phyloP scores from a whole-genome alignment of 2,329 filamentous ascomycete genomes.

The Colletotrichum tofieldiae region DNA sequence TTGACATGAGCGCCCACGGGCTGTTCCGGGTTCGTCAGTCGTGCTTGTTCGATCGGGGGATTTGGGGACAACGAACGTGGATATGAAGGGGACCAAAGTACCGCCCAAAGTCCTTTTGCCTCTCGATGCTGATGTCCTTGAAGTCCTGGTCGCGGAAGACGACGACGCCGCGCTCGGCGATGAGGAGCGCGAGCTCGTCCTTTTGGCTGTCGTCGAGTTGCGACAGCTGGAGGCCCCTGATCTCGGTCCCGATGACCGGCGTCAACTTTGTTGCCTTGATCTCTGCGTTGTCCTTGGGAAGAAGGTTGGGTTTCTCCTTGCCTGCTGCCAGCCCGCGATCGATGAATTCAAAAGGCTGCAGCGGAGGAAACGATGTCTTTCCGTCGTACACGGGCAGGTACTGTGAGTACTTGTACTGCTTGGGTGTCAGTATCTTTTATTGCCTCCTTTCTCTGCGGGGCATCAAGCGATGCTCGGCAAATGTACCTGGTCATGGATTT shows the following conservation, averaged over 20 bases:
- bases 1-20: conserved; percentile 61
- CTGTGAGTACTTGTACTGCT: conserved; percentile 51
- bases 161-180: conserved; percentile 59
- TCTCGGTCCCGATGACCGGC: conserved; percentile 57
- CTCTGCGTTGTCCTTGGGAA: conserved; percentile 43
- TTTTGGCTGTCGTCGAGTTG: conserved; percentile 56
- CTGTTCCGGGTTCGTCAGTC: conserved; percentile 44
- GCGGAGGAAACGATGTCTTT: conserved; percentile 48
- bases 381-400: conserved; percentile 55
- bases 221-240: conserved; percentile 57
- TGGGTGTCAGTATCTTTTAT: not conserved
- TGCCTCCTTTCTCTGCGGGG: not conserved
- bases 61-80: conserved; percentile 49
- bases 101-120: conserved; percentile 31
- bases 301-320: conserved; percentile 49
- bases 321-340: conserved; percentile 52
- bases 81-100: conserved; percentile 57
- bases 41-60: not conserved
- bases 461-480: not conserved
- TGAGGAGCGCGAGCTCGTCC: conserved; percentile 60
- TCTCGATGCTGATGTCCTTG: conserved; percentile 32
- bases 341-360: conserved; percentile 51
- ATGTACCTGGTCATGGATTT: conserved; percentile 23
- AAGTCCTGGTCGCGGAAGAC: conserved; percentile 56
- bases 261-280: conserved; percentile 44